Conservation (phyloP, 2,329 filamentous ascomycete genomes). For the Fusarium setosum region DNA sequence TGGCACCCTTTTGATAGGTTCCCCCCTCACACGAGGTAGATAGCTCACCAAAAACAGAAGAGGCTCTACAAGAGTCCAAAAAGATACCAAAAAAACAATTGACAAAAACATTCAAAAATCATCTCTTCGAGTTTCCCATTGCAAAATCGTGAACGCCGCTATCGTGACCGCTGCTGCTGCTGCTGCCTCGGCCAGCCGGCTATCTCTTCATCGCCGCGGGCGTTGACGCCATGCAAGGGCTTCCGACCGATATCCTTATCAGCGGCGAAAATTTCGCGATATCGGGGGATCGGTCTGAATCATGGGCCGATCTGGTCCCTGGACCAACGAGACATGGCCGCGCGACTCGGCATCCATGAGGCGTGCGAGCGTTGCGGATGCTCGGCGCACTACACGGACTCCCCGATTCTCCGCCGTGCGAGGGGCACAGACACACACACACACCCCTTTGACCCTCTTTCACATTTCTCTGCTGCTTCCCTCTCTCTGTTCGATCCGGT, state of each 20-base stretch:
- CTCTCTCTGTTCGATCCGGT: slow-evolving; percentile 10
- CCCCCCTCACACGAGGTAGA: slow-evolving; percentile 30
- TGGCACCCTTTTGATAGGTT: slow-evolving; percentile 30
- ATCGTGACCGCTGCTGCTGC: neutral
- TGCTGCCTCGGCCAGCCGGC: slow-evolving; percentile 20
- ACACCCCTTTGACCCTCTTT: slow-evolving; percentile 2
- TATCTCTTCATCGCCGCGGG: slow-evolving; percentile 18
- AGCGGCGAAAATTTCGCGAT: slow-evolving; percentile 32
- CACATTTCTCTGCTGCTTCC: neutral
- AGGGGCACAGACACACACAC: no score
- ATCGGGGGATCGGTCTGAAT: slow-evolving; percentile 34
- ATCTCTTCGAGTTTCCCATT: slow-evolving; percentile 8
- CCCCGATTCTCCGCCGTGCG: neutral
- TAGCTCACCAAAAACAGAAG: slow-evolving; percentile 34
- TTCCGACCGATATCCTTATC: slow-evolving; percentile 32
- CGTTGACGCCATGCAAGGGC: slow-evolving; percentile 19
- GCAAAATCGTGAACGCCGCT: neutral
- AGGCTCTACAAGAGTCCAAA: slow-evolving; percentile 9
- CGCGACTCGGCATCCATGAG: slow-evolving; percentile 12
- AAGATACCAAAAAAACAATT: slow-evolving; percentile 21
- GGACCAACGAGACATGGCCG: slow-evolving; percentile 15
- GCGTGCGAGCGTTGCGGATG: neutral
- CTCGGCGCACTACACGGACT: slow-evolving; percentile 5
- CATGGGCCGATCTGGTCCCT: slow-evolving; percentile 32
- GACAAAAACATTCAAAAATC: slow-evolving; percentile 38